A percentile compares a stretch with the other conserved stretches of the same genome.
phyloP scores from a whole-genome alignment of 805 yeast genomes.

The Candida berthetii region DNA sequence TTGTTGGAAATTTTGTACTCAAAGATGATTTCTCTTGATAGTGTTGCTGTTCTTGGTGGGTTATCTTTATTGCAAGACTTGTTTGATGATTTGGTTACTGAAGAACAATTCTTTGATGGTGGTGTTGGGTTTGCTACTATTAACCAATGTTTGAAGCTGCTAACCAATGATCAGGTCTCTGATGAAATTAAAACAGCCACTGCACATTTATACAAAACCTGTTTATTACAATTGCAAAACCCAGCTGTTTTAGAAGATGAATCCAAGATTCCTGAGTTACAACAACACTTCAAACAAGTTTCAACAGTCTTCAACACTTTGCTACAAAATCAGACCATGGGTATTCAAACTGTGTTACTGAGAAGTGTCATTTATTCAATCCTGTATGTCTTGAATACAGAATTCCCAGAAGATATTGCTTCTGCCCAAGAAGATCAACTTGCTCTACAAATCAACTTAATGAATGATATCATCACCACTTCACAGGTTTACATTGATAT shows the following conservation, averaged over 20 bases:
- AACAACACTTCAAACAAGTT: constrained; percentile 16
- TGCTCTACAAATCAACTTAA: constrained; percentile 1
- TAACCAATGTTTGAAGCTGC: constrained; percentile 38
- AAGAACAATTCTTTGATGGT: constrained; percentile 77
- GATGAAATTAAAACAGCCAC: constrained; percentile 40
- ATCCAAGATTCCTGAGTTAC: constrained; percentile 23
- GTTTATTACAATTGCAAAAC: constrained; percentile 45
- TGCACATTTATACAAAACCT: constrained; percentile 44
- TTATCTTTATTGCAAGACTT: constrained; percentile 64
- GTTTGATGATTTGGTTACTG: constrained; percentile 80
- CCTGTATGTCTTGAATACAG: constrained; percentile 11
- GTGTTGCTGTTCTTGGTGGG: constrained; percentile 39
- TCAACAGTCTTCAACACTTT: constrained; percentile 17
- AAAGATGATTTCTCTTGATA: constrained; percentile 24
- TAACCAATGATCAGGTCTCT: constrained; percentile 23
- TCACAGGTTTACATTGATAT: constrained; percentile 7
- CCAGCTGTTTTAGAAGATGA: constrained; percentile 37
- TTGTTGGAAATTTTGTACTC: constrained; percentile 44
- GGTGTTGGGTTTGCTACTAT: constrained; percentile 57
- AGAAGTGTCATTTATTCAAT: constrained; percentile 6
- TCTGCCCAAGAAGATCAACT: background rate
- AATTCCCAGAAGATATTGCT: constrained; percentile 13
- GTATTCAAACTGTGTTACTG: constrained; percentile 7
- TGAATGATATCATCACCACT: constrained; percentile 8
- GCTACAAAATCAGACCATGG: constrained; percentile 1